Conservation (phyloP, 208 protist species). For the Acanthamoeba lenticulata region DNA sequence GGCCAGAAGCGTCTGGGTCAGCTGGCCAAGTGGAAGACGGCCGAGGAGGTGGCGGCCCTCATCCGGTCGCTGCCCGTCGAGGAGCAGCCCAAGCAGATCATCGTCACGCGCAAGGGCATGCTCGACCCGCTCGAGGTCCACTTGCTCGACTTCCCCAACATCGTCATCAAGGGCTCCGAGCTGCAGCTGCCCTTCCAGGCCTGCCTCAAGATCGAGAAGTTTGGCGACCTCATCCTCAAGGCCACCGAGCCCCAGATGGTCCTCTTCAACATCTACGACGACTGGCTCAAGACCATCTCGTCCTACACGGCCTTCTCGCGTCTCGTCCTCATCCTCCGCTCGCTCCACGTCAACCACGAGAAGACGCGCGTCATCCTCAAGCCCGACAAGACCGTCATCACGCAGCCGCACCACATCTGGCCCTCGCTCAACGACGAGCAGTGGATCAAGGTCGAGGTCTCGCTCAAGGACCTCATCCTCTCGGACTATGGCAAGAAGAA, state of each 20-base stretch:
- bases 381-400: conserved; percentile 96
- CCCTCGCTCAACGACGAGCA: conserved; percentile 98
- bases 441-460: conserved; percentile 98
- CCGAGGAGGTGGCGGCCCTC: conserved; percentile 99
- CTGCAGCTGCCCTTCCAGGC: conserved; percentile 99
- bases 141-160: conserved; percentile 99
- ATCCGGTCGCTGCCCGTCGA: conserved; percentile 98
- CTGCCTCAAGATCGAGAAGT: conserved; percentile 98
- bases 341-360: conserved; percentile 97
- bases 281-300: conserved; percentile 99
- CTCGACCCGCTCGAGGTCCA: conserved; percentile 95
- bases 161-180: conserved; percentile 99
- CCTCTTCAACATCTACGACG: conserved; percentile 99
- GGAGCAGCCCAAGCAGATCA: conserved; percentile 99
- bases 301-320: conserved; percentile 99
- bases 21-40: conserved; percentile 99
- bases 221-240: conserved; percentile 99
- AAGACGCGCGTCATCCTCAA: conserved; percentile 95
- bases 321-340: conserved; percentile 99
- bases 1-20: conserved; percentile 99
- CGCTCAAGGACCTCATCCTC: conserved; percentile 99
- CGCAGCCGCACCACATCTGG: conserved; percentile 98
- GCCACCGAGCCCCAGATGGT: conserved; percentile 98
- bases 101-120: conserved; percentile 99
- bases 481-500: conserved; percentile 99